Conservation (phyloP, 208 protist genomes). For the Acanthamoeba royreba region DNA sequence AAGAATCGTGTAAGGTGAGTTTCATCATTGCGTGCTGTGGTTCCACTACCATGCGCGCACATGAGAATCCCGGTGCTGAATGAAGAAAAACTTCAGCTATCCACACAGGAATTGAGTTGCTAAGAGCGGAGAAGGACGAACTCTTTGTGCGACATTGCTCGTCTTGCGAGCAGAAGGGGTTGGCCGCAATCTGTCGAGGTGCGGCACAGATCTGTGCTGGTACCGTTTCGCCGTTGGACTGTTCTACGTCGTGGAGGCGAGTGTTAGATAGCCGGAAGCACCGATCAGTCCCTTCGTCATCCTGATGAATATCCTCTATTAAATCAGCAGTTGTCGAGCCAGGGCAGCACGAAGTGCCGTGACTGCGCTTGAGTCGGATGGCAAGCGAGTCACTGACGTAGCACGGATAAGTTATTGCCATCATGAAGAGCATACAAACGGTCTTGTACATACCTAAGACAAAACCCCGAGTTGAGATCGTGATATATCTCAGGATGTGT, state of each 20-base stretch:
- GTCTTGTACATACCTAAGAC: not conserved
- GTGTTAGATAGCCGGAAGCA: no score
- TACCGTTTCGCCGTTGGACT: no score
- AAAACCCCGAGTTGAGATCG: not conserved
- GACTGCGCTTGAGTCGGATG: not conserved
- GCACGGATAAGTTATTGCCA: not conserved
- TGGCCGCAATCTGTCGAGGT: not conserved
- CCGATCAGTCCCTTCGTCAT: no score
- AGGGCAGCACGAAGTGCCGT: not conserved
- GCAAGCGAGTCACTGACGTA: not conserved
- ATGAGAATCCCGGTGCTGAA: not conserved
- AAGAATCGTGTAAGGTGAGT: not conserved
- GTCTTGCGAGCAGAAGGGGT: conserved; percentile 4
- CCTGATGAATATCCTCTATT: not conserved
- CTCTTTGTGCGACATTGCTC: not conserved
- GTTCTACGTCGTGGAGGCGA: no score
- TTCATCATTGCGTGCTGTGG: not conserved
- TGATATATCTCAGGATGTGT: not conserved
- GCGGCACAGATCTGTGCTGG: not conserved
- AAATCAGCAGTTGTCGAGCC: no score
- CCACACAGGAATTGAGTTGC: not conserved
- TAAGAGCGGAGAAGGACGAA: no score
- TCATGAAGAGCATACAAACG: no score
- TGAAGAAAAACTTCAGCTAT: not conserved
- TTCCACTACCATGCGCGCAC: not conserved